Conservation (phyloP, 768 basidiomycete genomes). For the Naematelia encephala region DNA sequence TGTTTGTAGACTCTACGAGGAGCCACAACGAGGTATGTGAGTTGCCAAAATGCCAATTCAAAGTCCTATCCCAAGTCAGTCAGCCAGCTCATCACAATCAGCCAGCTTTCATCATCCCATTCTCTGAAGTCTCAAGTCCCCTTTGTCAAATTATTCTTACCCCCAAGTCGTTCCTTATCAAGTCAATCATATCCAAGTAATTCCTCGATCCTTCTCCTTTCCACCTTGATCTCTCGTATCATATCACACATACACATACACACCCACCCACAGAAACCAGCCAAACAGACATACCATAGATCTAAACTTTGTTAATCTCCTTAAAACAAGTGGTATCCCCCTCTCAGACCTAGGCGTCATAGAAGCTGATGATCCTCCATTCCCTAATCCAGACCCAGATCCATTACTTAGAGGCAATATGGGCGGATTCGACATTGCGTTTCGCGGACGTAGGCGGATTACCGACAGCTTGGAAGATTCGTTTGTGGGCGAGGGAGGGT, state of each 20-base stretch:
- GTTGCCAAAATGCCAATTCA: conserved; percentile 91
- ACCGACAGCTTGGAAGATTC: conserved; percentile 10
- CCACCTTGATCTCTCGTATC: background rate
- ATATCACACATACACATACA: background rate
- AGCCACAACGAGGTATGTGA: conserved; percentile 87
- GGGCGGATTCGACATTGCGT: background rate
- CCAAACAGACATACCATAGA: conserved; percentile 80
- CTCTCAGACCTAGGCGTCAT: conserved; percentile 10
- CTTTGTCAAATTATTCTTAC: background rate
- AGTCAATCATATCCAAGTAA: background rate
- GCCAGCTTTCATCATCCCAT: background rate
- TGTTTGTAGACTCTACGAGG: conserved; percentile 95
- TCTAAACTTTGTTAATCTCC: conserved; percentile 72
- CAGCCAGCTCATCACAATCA: background rate
- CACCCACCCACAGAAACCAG: background rate
- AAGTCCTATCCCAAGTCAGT: conserved; percentile 67
- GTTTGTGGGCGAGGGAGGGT: too few species aligned
- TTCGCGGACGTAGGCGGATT: conserved; percentile 15
- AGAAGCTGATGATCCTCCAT: too few species aligned
- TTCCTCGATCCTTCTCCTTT: background rate
- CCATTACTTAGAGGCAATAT: conserved; percentile 9
- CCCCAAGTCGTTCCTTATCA: background rate
- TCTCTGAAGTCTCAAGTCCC: background rate
- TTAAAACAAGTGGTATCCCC: conserved; percentile 75
- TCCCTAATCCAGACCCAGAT: background rate